Evolutionary conservation across 2,329 filamentous ascomycete species (phyloP).

Genomic region (Fusarium redolens): DNA sequence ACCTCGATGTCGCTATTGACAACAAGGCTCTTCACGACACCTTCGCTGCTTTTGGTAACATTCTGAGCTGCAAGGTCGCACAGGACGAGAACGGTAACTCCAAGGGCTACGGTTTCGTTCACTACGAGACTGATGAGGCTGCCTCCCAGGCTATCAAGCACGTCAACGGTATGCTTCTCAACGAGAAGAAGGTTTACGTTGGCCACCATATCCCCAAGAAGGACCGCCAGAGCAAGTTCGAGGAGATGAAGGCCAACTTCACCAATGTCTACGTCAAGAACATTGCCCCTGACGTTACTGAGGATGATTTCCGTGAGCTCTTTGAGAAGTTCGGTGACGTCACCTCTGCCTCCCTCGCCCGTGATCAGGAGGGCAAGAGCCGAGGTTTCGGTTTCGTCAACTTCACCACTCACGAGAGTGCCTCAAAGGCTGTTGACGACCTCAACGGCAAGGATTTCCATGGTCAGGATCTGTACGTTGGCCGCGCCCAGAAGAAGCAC

Average conservation of each 20-base stretch:
- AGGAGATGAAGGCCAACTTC: constrained; percentile 99
- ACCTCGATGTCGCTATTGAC: constrained; percentile 97
- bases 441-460: constrained; percentile 93
- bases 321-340: constrained; percentile 95
- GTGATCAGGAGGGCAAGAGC: constrained; percentile 90
- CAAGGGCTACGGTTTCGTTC: constrained; percentile 98
- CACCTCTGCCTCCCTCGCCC: constrained; percentile 93
- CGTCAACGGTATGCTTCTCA: constrained; percentile 99
- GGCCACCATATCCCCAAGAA: constrained; percentile 99
- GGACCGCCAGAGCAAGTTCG: constrained; percentile 99
- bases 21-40: constrained; percentile 99
- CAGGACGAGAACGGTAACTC: constrained; percentile 97
- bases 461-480: constrained; percentile 96
- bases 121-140: constrained; percentile 99
- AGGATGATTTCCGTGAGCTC: constrained; percentile 93
- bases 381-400: constrained; percentile 97
- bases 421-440: constrained; percentile 86
- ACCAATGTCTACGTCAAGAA: constrained; percentile 99
- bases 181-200: constrained; percentile 99
- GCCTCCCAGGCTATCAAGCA: constrained; percentile 98
- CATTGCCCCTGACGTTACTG: constrained; percentile 83
- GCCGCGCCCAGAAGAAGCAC: constrained; percentile 99
- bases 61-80: constrained; percentile 98
- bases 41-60: constrained; percentile 98
- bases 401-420: constrained; percentile 91